These are phyloP conservation scores for Sclerotinia trifoliorum DNA, from an alignment of 2,329 filamentous ascomycete species.

Conservation along the genomic window DNA sequence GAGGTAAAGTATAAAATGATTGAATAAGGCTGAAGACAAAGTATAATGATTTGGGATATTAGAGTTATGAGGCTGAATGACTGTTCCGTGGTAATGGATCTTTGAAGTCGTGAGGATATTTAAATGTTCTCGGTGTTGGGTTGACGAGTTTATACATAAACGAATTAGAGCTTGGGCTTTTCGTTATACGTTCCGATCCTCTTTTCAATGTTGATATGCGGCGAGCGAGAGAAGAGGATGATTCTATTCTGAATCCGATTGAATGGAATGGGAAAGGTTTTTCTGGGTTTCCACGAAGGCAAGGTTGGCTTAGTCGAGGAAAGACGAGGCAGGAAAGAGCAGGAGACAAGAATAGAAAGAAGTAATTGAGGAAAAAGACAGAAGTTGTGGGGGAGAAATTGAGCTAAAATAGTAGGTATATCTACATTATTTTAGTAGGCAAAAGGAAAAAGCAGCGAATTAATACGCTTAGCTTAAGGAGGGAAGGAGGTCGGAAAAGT, in stretches of 20 bases:
- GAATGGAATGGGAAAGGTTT: not conserved
- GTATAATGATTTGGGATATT: not conserved
- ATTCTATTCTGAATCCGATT: not conserved
- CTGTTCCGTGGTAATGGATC: not conserved
- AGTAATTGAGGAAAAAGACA: not conserved
- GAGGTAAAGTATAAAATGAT: not conserved
- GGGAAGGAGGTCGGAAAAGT: slow-evolving; percentile 15
- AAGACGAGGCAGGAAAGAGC: not conserved
- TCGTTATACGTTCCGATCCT: not conserved
- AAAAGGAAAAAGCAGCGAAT: not conserved
- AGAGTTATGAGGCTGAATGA: not conserved
- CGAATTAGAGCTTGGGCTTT: slow-evolving; percentile 1
- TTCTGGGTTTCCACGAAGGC: not conserved
- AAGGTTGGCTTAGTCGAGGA: too few relatives aligned
- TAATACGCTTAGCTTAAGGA: slow-evolving; percentile 13
- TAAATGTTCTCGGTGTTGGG: not conserved
- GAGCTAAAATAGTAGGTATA: slow-evolving; percentile 6
- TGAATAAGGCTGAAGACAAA: slow-evolving; percentile 5
- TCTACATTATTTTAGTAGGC: not conserved
- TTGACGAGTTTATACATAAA: slow-evolving; percentile 6
- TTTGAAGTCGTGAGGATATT: not conserved
- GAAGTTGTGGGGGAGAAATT: slow-evolving; percentile 15
- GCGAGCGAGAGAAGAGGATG: not conserved
- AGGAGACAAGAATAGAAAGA: not conserved
- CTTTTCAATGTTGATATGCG: not conserved